Base-by-base conservation (phyloP, 345 rosid species). In the Eucalyptus sp. region DNA sequence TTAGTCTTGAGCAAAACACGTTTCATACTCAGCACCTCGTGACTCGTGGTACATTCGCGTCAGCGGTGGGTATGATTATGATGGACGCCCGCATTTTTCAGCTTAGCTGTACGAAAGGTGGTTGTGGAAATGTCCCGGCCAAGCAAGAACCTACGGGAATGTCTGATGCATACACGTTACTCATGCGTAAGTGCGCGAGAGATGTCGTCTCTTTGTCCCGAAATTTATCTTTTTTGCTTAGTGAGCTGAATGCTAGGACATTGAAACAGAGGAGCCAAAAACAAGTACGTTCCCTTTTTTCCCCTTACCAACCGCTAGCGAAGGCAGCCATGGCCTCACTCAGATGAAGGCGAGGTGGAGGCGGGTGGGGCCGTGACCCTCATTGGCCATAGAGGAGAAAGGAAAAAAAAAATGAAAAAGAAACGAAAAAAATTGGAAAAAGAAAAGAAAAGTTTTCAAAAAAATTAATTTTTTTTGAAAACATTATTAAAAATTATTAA, bases 341-440 rank as follows among this genome's bases (percentile, higher is more conserved):
- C 8, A 3, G 24, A 52, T 0, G 10, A 16, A 52, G 56, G 25
- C 1, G 25, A 54, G 60, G 25, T 2, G 5, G 0, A 54, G 60
- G 60, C 5, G 12, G 60, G 60, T 54, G 60, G 11, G 60, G 60
- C 60, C 2, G 27, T 4, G 27, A 4, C 11, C 60, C 11, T 22
- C 11, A 12, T 54, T 22, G 60, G 60, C 60, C 60, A 22, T 22
- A 54, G 12, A 54, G 1, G 24, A 51, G 56, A 9, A 20, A 20
- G 11, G 22, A 54, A 54, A 20, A 54, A 2, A 54, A 20, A 20
- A 54, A 51, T 7, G 4, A 17, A 51, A 51, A 16, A 51, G 8
- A 51, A 51, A 51, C 0, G 4, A 17, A 51, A 51, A 50, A 56
- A 56, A 22, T 51, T 51, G 4, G 10, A 24, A 56, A 56, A 56